Evolutionary conservation across 148 eudicot species (phyloP), one percentile per base, ranked within the genome.

Genomic region (Amaranthus hypochondriacus): DNA sequence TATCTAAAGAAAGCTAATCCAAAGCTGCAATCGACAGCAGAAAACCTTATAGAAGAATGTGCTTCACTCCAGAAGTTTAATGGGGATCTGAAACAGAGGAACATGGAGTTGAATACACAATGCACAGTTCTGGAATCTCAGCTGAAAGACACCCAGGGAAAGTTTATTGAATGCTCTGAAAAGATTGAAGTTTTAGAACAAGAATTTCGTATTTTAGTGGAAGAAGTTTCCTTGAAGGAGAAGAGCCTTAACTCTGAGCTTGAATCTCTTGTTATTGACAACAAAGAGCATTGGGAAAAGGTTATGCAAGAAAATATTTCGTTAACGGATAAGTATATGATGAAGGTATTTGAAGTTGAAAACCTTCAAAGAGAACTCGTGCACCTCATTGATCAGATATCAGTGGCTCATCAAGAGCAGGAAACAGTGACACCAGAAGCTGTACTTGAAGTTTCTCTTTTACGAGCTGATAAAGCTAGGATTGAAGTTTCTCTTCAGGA

Each of bases 301-400:
- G 82, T 82, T 70, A 66, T 66, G 69, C 66, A 74, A 39, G 84
- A 80, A 54, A 89, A 85, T 77, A 83, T 77, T 74, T 78, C 86
- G 73, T 77, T 83, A 50, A 82, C 82, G 68, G 83, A 85, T 71
- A 70, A 68, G 81, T 77, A 85, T 69, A 63, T 80, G 46, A 86
- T 85, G 78, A 92, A 87, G 83, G 81, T 74, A 18, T 58, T 77
- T 53, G 96, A 90, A 82, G 81, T 80, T 74, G 87, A 86, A 76
- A 91, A 78, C 67, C 86, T 89, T 63, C 94, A 86, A 79, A 80
- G 70, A 48, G 91, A 93, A 79, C 85, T 89, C 56, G 87, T 73
- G 51, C 83, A 83, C 50, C 88, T 92, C 62, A 88, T 75, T 56
- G 84, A 82, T 67, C 83, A 90, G 82, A 78, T 86, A 67, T 83